Conservation (phyloP, 208 protist species). For the Lotmaria passim region DNA sequence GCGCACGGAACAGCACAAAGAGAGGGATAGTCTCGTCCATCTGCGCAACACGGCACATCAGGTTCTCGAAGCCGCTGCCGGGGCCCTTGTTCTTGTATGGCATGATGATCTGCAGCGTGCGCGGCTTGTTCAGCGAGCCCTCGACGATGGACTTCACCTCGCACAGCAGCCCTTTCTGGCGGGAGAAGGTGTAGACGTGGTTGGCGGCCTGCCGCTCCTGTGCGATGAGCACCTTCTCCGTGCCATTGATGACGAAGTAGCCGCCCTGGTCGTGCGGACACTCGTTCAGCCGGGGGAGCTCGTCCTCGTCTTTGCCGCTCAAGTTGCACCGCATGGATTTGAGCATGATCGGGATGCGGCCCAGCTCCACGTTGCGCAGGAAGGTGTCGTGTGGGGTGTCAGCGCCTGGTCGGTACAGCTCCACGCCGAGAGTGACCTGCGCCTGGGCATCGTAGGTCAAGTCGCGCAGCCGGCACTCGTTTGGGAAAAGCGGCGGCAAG, state of each 20-base stretch:
- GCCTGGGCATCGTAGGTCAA: constrained; percentile 91
- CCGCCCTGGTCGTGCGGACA: constrained; percentile 99
- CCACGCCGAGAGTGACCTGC: constrained; percentile 64
- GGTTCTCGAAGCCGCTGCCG: constrained; percentile 87
- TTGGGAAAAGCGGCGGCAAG: constrained; percentile 90
- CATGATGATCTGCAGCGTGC: constrained; percentile 95
- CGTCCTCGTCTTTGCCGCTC: constrained; percentile 85
- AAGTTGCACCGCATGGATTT: constrained; percentile 97
- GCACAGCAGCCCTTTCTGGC: constrained; percentile 91
- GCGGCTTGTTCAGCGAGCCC: constrained; percentile 84
- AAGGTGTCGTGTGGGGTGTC: constrained; percentile 42
- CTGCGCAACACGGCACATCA: constrained; percentile 94
- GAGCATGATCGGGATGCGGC: constrained; percentile 99
- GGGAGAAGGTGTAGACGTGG: constrained; percentile 97
- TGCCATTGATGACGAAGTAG: constrained; percentile 99
- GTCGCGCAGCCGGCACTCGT: constrained; percentile 97
- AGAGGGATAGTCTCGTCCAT: constrained; percentile 84
- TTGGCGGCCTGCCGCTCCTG: constrained; percentile 98
- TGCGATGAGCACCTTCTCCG: constrained; percentile 98
- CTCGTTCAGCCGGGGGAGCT: constrained; percentile 96
- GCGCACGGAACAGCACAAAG: constrained; percentile 97
- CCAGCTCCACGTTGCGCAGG: constrained; percentile 93
- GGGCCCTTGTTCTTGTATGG: constrained; percentile 94
- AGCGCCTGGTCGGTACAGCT: constrained; percentile 60
- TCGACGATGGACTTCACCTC: constrained; percentile 97